Conservation (phyloP, 129 eudicot genomes). For the Solidago caesia region DNA sequence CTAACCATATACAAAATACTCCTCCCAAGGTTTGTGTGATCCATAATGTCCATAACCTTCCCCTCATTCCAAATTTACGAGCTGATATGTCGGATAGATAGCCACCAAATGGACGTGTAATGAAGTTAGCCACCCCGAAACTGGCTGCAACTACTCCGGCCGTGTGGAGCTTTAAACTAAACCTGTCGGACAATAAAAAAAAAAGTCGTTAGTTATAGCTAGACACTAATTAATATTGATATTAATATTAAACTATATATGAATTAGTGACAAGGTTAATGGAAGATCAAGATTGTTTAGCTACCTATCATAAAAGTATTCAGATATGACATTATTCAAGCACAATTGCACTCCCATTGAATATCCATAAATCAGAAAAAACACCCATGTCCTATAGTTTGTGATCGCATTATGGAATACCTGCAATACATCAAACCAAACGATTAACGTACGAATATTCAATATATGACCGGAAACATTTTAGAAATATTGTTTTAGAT, state of each 20-base stretch:
- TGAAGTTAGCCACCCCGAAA: slow-evolving; percentile 43
- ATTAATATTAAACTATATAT: not conserved
- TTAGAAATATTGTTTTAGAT: no score
- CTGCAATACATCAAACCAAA: slow-evolving; percentile 9
- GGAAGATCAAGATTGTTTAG: no score
- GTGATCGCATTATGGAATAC: slow-evolving; percentile 22
- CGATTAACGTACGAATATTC: not conserved
- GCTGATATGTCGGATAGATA: slow-evolving; percentile 37
- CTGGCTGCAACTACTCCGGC: slow-evolving; percentile 57
- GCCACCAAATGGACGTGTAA: slow-evolving; percentile 51
- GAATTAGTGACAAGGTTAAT: no score
- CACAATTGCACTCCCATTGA: slow-evolving; percentile 37
- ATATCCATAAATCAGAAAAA: slow-evolving; percentile 32
- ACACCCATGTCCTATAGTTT: slow-evolving; percentile 35
- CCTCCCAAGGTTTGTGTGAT: slow-evolving; percentile 51
- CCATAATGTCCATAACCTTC: slow-evolving; percentile 54
- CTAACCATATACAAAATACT: slow-evolving; percentile 56
- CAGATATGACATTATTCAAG: slow-evolving; percentile 37
- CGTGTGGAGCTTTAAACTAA: slow-evolving; percentile 45
- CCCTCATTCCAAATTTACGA: slow-evolving; percentile 49
- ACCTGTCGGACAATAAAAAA: slow-evolving; percentile 22
- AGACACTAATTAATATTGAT: no score
- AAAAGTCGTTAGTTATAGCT: not conserved
- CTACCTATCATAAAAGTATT: slow-evolving; percentile 30
- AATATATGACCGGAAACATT: no score